phyloP scores from a whole-genome alignment of 345 rosid genomes.

The Hypericum androsaemum region DNA sequence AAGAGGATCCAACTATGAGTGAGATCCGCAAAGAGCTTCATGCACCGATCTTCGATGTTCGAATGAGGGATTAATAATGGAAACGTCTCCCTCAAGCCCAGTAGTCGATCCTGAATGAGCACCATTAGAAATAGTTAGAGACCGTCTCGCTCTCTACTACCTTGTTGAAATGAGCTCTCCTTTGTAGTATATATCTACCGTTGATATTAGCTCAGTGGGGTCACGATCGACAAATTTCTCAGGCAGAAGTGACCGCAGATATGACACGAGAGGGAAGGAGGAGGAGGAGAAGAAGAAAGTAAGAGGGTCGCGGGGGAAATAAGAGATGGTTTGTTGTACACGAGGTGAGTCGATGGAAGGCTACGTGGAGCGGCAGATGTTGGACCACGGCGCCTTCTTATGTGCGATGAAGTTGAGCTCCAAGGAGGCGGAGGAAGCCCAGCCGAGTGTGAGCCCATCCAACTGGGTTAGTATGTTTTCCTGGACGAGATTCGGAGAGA shows the following conservation, averaged over 20 bases:
- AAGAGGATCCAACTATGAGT: constrained; percentile 65
- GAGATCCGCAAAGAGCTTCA: constrained; percentile 29
- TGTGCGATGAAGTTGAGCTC: constrained; percentile 42
- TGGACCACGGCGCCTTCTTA: constrained; percentile 37
- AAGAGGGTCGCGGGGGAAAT: constrained; percentile 41
- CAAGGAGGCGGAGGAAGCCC: constrained; percentile 43
- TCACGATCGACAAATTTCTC: not conserved
- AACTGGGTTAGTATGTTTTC: constrained; percentile 56
- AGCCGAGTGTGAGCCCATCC: constrained; percentile 60
- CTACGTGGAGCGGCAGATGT: constrained; percentile 50
- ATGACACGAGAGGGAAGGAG: constrained; percentile 31
- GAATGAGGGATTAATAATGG: constrained; percentile 34
- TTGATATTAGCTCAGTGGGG: constrained; percentile 39
- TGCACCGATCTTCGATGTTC: constrained; percentile 25
- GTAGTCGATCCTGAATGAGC: constrained; percentile 66
- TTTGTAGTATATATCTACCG: constrained; percentile 51
- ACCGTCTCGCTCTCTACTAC: constrained; percentile 49
- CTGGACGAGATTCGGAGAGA: constrained; percentile 48
- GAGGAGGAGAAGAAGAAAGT: constrained; percentile 71
- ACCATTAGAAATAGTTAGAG: constrained; percentile 50
- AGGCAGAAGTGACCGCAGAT: not conserved
- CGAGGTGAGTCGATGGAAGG: constrained; percentile 50
- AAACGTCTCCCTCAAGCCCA: constrained; percentile 50
- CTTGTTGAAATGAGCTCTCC: constrained; percentile 36
- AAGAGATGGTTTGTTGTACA: constrained; percentile 27